Evolutionary conservation across 2,329 filamentous ascomycete species (phyloP), one percentile per base, ranked within the genome.

Genomic region (Fusarium coicis): DNA sequence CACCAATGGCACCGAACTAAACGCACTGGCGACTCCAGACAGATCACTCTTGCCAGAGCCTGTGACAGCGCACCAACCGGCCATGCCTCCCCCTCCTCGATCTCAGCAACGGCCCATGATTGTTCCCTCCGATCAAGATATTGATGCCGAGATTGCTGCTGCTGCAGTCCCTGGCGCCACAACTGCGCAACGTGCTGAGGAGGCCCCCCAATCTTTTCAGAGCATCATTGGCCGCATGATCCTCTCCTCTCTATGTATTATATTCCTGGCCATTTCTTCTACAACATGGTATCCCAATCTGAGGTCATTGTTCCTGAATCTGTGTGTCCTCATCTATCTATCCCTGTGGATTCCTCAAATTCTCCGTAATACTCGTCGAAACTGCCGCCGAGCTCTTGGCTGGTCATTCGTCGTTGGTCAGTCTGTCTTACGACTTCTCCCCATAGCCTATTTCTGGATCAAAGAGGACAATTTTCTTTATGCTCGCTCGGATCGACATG

Each of bases 301-400:
- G 46, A 89, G 90, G 40, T 83, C 86, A 30, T 78, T 84, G 56
- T 92, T 91, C 79, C 84, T 89, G 76, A 89, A 95, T 79, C 72
- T 87, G 6, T 84, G 97, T 28, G 87, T 89, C 5, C 90, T 96
- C 76, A 74, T 88, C 59, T 98, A 98, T 80, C 89, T 98, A 49
- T 97, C 95, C 26, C 92, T 98, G 79, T 98, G 96, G 96, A 80
- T 91, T 2, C 96, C 96, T 1, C 96, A 99, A 81, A 97, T 98
- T 74, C 90, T 93, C 79, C 93, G 96, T 70, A 99, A 99, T 80
- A 87, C 93, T 59, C 90, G 93, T 82, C 93, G 96, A 60, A 98
- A 98, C 82, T 97, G 95, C 81, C 93, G 95, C 44, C 93, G 93
- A 77, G 95, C 96, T 2, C 86, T 98, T n/a, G 89, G 92, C 7